Evolutionary conservation across 2,329 filamentous ascomycete species (phyloP).

Genomic region (Claviceps pazoutovae): DNA sequence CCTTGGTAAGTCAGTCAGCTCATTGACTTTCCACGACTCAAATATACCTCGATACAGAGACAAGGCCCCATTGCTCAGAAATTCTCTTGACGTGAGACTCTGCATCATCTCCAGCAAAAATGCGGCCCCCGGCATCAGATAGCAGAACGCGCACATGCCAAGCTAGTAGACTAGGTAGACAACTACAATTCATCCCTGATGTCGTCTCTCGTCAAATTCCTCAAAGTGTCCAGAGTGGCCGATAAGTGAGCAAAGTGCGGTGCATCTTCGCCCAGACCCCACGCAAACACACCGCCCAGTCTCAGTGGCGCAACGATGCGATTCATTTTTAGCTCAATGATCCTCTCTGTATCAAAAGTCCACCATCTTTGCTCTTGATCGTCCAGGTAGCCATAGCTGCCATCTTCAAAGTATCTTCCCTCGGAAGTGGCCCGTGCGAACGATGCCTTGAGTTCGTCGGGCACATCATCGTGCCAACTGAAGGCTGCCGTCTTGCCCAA

Average conservation of each 20-base stretch:
- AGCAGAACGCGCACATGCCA: too few relatives aligned
- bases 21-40: too few relatives aligned
- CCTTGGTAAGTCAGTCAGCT: too few relatives aligned
- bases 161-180: too few relatives aligned
- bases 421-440: constrained; percentile 40
- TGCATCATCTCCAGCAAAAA: too few relatives aligned
- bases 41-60: too few relatives aligned
- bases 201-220: constrained; percentile 1
- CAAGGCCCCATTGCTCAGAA: too few relatives aligned
- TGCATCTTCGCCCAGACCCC: constrained; percentile 58
- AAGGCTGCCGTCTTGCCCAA: constrained; percentile 43
- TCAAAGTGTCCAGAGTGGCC: constrained; percentile 17
- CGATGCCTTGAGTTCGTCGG: constrained; percentile 37
- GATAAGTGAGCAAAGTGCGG: constrained; percentile 27
- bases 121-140: too few relatives aligned
- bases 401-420: constrained; percentile 41
- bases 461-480: constrained; percentile 43
- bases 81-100: too few relatives aligned
- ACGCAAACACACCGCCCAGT: constrained; percentile 61
- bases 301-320: constrained; percentile 39
- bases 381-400: constrained; percentile 60
- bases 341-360: constrained; percentile 54
- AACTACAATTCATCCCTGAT: constrained; percentile 17
- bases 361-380: constrained; percentile 46
- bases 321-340: constrained; percentile 48